Evolutionary conservation across 2,329 filamentous ascomycete genomes (phyloP), one percentile per base, ranked within the genome.

Genomic region (Colletotrichum spinosum): DNA sequence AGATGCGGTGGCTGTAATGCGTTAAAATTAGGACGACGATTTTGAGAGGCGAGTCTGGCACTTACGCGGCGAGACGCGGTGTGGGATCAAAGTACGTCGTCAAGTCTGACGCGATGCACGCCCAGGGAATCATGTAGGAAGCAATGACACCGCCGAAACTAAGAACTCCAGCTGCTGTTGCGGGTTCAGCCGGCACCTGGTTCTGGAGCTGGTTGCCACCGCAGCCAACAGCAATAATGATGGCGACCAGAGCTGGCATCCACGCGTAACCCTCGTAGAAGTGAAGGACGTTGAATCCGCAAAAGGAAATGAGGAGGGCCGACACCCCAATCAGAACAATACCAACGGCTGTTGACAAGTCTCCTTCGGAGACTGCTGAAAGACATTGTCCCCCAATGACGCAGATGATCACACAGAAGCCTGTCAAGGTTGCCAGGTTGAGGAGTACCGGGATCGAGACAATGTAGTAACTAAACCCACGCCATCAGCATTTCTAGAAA

Each of bases 81-180:
- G 81, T 82, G 25, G 87, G 87, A 55, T 85, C 80, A 59, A 89
- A 81, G 70, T 90, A 90, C 0, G 86, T 87, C 0, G 85, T 85
- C 60, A 90, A 84, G 71, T 90, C 88, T 17, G 85, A 87, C 0
- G 86, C 81, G 33, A 89, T 78, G 2, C 81, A 83, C 4, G 82
- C 85, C 81, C 86, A 91, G 0, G 88, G 87, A 2, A 91, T 82
- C 79, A 89, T 85, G 71, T 88, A 90, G 0, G 85, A 86, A 0
- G 88, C 86, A 4, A 90, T 82, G 55, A 89, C 82, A 76, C 86
- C 87, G 52, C 82, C 87, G 67, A 87, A 90, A 37, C 80, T 84
- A 6, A 90, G 71, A 2, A 89, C 75, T 10, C 79, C 75, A 2
- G 78, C 72, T 0, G 85, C 81, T 1, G 80, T 79, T 0, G 84